Conservation (phyloP, 208 protist species). For the Acanthamoeba sp. region DNA sequence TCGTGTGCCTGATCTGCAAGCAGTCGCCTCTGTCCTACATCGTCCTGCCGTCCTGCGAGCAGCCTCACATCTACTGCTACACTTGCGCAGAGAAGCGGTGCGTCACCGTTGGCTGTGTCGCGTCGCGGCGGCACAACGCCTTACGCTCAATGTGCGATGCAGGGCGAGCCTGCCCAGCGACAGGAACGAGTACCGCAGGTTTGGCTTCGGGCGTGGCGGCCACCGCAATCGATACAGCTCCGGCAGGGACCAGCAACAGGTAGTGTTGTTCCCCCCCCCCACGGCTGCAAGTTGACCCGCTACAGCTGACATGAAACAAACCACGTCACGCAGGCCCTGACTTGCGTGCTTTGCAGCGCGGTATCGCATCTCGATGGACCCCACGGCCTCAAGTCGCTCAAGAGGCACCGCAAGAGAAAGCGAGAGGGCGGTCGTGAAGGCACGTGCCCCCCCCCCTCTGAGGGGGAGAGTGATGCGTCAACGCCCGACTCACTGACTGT, state of each 20-base stretch:
- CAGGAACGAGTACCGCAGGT: neutral
- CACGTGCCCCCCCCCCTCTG: too few relatives aligned
- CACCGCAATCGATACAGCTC: neutral
- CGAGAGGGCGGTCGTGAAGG: neutral
- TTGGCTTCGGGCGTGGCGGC: neutral
- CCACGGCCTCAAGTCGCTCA: neutral
- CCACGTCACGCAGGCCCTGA: neutral
- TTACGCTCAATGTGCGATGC: neutral
- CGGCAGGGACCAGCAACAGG: neutral
- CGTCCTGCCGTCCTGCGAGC: conserved; percentile 1
- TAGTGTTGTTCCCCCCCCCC: neutral
- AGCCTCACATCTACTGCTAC: conserved; percentile 64
- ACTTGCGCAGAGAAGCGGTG: neutral
- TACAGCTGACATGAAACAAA: too few relatives aligned
- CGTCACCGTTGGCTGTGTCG: neutral
- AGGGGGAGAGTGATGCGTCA: too few relatives aligned
- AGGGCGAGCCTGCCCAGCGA: neutral
- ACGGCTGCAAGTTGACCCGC: too few relatives aligned
- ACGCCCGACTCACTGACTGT: too few relatives aligned
- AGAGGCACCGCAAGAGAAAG: conserved; percentile 17
- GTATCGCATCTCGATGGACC: neutral
- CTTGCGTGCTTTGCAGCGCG: conserved; percentile 8
- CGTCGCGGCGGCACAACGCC: neutral
- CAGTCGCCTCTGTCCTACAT: conserved; percentile 24
- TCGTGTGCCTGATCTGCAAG: conserved; percentile 60